Base-by-base conservation (phyloP, 441 rosid genomes). In the Brassica hybrid region DNA sequence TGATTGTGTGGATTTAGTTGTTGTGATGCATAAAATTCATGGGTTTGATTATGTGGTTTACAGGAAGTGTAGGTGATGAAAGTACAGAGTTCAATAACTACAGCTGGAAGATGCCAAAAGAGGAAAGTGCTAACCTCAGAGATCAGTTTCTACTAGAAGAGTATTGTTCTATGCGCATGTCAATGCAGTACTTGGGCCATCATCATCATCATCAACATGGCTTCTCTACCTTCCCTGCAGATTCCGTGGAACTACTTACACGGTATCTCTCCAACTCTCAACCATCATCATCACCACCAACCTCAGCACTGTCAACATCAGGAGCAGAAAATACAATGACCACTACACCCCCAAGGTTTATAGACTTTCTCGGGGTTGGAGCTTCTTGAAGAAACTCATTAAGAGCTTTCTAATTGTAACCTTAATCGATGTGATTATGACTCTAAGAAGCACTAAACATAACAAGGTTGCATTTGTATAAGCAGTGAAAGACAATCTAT, bases 291-390 rank as follows among this genome's bases (percentile, higher is more conserved):
- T 54, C 76, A 56, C 27, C 75, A 41, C 32, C 45, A 25, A 23
- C 58, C 23, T 64, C 56, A 64, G 65, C 67, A 77, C 45, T 64
- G 65, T 52, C 75, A 70, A 43, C 72, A 71, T 59, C 81, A 48
- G 34, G 25, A 65, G 77, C 69, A 60, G 69, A 32, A 30, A 38
- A 71, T 14, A 18, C 72, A n/a, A 58, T 21, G 73, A 72, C 57
- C 18, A 48, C 30, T 11, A 7, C 7, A 21, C 72, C 76, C 5
- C 68, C 73, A 5, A 58, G 38, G 56, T 72, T 72, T 34, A 72
- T 77, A 0, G 81, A 77, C 60, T 77, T 77, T 65, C 81, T 77
- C 4, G 81, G 81, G 8, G 76, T 77, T 30, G 73, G 76, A 72
- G 59, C 67, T 60, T 14, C 64, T 65, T 41, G 58, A 67, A 56